Conservation (phyloP, 352 stramenopile species). For the Pythium pyrilobum region DNA sequence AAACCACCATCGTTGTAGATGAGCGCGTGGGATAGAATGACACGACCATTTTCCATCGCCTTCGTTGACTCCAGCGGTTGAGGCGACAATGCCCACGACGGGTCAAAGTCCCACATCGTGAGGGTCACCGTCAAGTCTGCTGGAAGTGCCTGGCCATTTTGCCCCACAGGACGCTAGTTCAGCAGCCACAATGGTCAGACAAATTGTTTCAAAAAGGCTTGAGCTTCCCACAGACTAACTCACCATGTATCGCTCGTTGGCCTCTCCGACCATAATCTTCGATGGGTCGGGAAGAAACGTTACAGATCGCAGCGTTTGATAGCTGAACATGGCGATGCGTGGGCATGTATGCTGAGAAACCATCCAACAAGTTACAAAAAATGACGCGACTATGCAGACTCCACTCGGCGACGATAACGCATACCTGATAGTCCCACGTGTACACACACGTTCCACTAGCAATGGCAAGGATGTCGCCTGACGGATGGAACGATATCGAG, state of each 20-base stretch:
- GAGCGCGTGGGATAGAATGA: conserved; percentile 88
- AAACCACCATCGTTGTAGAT: conserved; percentile 98
- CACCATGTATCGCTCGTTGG: conserved; percentile 88
- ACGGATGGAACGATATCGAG: conserved; percentile 95
- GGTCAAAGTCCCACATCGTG: conserved; percentile 94
- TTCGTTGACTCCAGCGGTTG: conserved; percentile 74
- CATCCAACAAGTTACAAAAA: too few species aligned
- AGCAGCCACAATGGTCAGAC: conserved; percentile 6
- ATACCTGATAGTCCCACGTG: conserved; percentile 94
- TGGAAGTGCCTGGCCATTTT: conserved; percentile 55
- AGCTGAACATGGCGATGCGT: conserved; percentile 86
- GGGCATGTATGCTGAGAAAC: conserved; percentile 59
- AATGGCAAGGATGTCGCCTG: conserved; percentile 92
- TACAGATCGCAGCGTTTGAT: conserved; percentile 90
- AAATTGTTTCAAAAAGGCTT: too few species aligned
- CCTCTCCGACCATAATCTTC: conserved; percentile 93
- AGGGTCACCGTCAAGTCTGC: conserved; percentile 92
- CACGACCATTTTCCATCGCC: conserved; percentile 79
- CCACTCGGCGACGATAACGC: conserved; percentile 5
- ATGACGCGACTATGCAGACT: too few species aligned
- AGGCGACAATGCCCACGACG: conserved; percentile 63
- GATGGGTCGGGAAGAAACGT: conserved; percentile 90
- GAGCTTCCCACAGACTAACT: too few species aligned
- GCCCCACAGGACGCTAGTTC: conserved; percentile 49
- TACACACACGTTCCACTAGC: conserved; percentile 93